phyloP scores from a whole-genome alignment of 2,329 filamentous ascomycete genomes.

The Pyrenophora seminiperda region DNA sequence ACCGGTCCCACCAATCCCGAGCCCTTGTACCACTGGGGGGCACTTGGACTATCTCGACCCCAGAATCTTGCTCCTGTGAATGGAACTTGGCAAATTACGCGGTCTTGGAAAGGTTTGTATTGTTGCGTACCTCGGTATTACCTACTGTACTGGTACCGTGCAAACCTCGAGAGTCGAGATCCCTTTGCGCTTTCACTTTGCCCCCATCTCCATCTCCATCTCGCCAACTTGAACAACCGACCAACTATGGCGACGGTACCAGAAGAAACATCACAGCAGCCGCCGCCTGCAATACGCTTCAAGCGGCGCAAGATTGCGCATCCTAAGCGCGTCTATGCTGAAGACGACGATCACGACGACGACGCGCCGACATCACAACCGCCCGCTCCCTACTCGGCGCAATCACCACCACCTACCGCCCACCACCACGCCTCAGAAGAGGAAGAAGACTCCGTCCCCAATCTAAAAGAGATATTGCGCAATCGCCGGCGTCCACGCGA shows the following conservation, averaged over 20 bases:
- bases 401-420: constrained; percentile 11
- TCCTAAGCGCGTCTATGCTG: constrained; percentile 27
- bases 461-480: constrained; percentile 40
- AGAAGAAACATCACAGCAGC: constrained; percentile 15
- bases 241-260: constrained; percentile 22
- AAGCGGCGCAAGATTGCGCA: constrained; percentile 41
- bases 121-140: no score
- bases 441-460: constrained; percentile 29
- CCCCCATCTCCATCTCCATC: no score
- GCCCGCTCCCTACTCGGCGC: no score
- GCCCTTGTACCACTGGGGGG: no score
- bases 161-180: background rate
- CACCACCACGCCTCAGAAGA: constrained; percentile 14
- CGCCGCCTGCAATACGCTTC: constrained; percentile 32
- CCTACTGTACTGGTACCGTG: no score
- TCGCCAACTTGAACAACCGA: constrained; percentile 1
- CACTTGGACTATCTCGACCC: no score
- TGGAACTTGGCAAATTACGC: no score
- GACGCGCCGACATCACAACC: no score
- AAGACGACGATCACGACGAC: no score
- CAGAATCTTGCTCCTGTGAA: background rate
- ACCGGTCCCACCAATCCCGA: constrained; percentile 2
- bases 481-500: constrained; percentile 39
- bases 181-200: no score
- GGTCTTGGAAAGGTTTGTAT: no score